Evolutionary conservation across 495 filamentous ascomycete genomes (phyloP).

Genomic region (Hypomontagnella monticulosa): DNA sequence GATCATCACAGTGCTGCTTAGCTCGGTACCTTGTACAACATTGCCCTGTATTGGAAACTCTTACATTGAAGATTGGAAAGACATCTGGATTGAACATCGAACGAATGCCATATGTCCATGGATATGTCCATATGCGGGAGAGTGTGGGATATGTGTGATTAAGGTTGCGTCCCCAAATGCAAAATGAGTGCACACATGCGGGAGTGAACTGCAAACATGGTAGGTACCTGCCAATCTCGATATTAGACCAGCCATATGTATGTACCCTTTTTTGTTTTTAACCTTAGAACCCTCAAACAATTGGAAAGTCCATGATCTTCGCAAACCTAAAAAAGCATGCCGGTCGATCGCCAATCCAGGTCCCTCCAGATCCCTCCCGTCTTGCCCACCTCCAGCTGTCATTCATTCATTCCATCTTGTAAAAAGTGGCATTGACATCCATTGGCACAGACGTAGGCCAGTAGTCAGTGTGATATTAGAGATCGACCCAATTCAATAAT

Average conservation of each 20-base stretch:
- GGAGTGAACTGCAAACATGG: neutral
- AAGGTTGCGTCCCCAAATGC: slow-evolving; percentile 3
- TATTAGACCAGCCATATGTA: neutral
- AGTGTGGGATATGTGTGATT: no score
- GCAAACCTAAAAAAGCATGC: slow-evolving; percentile 1
- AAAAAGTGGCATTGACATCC: neutral
- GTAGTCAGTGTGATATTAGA: no score
- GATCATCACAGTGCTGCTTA: slow-evolving; percentile 15
- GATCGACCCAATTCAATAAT: no score
- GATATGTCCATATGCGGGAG: neutral
- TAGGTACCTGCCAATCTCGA: slow-evolving; percentile 14
- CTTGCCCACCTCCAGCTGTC: no score
- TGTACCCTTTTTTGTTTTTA: neutral
- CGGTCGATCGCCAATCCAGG: neutral
- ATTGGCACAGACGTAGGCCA: no score
- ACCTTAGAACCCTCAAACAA: neutral
- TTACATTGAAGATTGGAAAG: no score
- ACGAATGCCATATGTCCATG: no score
- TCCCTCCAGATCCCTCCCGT: neutral
- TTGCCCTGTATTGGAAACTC: slow-evolving; percentile 3
- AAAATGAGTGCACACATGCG: slow-evolving; percentile 8
- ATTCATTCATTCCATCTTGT: no score
- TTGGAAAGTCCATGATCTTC: slow-evolving; percentile 6
- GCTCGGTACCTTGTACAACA: slow-evolving; percentile 16
- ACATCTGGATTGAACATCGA: no score